Conservation (phyloP, 2,329 filamentous ascomycete genomes). For the Aspergillus pseudotamarii region DNA sequence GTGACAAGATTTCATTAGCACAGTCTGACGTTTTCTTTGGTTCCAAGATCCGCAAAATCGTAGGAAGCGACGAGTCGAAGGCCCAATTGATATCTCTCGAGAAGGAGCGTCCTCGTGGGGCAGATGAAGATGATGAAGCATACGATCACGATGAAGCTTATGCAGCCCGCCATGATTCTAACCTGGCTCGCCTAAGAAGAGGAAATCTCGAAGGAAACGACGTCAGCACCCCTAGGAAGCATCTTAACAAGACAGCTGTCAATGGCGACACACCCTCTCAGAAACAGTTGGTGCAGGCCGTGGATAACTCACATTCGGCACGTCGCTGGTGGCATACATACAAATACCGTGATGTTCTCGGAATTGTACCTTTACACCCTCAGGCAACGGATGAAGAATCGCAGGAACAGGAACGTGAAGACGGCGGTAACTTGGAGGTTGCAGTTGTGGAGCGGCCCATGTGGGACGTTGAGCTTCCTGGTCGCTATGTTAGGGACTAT, state of each 20-base stretch:
- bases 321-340: slow-evolving; percentile 73
- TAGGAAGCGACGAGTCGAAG: slow-evolving; percentile 40
- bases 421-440: slow-evolving; percentile 61
- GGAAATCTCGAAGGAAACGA: slow-evolving; percentile 24
- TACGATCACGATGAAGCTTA: slow-evolving; percentile 38
- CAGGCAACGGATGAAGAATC: slow-evolving; percentile 34
- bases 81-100: slow-evolving; percentile 40
- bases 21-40: slow-evolving; percentile 49
- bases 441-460: slow-evolving; percentile 84
- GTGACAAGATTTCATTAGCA: slow-evolving; percentile 52
- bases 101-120: slow-evolving; percentile 21
- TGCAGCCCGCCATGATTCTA: slow-evolving; percentile 31
- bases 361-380: slow-evolving; percentile 61
- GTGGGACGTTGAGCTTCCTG: slow-evolving; percentile 78
- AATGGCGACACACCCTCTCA: slow-evolving; percentile 21
- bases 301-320: slow-evolving; percentile 27
- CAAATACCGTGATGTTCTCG: slow-evolving; percentile 93
- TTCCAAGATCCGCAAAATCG: slow-evolving; percentile 53
- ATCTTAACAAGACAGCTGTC: slow-evolving; percentile 21
- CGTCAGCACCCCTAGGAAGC: slow-evolving; percentile 25
- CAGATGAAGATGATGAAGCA: slow-evolving; percentile 33
- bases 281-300: slow-evolving; percentile 28
- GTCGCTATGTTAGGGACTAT: slow-evolving; percentile 66
- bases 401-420: slow-evolving; percentile 11
- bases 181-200: slow-evolving; percentile 36